Evolutionary conservation across 768 basidiomycete species (phyloP), one percentile per base, ranked within the genome.

Genomic region (Mycena olivaceomarginata): DNA sequence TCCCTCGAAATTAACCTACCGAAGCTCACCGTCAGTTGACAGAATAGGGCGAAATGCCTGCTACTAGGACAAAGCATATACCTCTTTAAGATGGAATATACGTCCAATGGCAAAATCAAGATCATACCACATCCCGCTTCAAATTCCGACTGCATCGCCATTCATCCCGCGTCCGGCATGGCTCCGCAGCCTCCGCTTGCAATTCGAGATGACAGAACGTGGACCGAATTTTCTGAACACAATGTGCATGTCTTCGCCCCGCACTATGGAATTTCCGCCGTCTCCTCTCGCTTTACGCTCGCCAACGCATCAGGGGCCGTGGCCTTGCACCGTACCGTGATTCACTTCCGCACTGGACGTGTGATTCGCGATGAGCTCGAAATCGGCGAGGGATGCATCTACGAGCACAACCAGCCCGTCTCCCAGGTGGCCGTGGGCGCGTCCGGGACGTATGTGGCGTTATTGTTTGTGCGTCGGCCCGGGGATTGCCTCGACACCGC

Each of bases 401-500:
- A 67, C 48, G 31, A 51, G 5, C 66, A 67, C 46, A 0, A 1
- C 31, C 2, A 3, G 31, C 13, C 25, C 6, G 37, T 67, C 66
- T 20, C 25, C 10, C 15, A 6, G 2, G 9, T 37, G 4, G 46
- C 48, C 4, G 46, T 51, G 25, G 66, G 66, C 37, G 13, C 41
- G 5, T 67, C 66, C 2, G 66, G 66, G 18, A 37, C 46, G 5
- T 67, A 67, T n/a, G 18, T 15, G 41, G 22, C 25, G 9, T 4
- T 65, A n/a, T 12, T 7, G 8, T 7, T 22, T 9, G 7, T 1
- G n/a, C 53, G 13, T 18, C 6, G 13, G 48, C 6, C 7, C 9
- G 11, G 3, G 3, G 31, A 31, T 3, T 3, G 3, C 3, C n/a
- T n/a, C n/a, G n/a, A n/a, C n/a, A n/a, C n/a, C n/a, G 9, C 1